Percentiles rank a stretch among this genome's conserved stretches.
Evolutionary conservation across 768 basidiomycete species (phyloP).

Genomic region (Rhodotorula paludigena): DNA sequence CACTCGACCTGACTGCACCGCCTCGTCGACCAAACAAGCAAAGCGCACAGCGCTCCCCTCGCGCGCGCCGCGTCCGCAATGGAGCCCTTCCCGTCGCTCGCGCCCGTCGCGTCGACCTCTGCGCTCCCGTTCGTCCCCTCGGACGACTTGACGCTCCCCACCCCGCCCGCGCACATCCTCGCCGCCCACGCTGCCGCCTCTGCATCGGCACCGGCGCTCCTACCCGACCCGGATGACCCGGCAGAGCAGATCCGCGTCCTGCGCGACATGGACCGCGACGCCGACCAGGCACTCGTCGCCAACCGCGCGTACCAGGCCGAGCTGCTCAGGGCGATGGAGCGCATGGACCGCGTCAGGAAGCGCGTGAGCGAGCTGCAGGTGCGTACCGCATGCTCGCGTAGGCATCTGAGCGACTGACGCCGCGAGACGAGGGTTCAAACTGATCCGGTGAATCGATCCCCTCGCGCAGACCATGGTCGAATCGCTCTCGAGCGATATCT

Average conservation of each 20-base stretch:
- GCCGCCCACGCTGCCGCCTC: no score
- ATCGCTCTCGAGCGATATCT: not conserved
- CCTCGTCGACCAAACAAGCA: no score
- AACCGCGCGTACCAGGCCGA: slow-evolving; percentile 22
- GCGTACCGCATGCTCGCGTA: not conserved
- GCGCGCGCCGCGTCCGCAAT: no score
- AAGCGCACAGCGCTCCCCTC: no score
- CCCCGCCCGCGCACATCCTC: not conserved
- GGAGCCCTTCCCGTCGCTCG: not conserved
- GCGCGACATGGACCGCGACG: slow-evolving; percentile 13
- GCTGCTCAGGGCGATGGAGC: slow-evolving; percentile 3
- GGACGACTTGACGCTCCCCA: not conserved
- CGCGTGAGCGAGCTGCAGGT: slow-evolving; percentile 15
- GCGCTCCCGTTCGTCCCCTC: no score
- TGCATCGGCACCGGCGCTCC: not conserved
- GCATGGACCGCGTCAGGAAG: slow-evolving; percentile 6
- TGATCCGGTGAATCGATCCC: no score
- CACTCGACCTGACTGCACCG: no score
- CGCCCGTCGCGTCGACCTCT: no score
- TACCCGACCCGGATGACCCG: not conserved
- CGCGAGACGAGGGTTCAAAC: not conserved
- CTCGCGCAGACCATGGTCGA: not conserved
- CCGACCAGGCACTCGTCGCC: slow-evolving; percentile 7
- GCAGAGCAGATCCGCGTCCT: slow-evolving; percentile 2
- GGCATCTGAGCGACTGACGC: no score